These are phyloP conservation scores for Cyberlindnera suaveolens DNA, from an alignment of 805 yeast genomes.

Conservation along the genomic window DNA sequence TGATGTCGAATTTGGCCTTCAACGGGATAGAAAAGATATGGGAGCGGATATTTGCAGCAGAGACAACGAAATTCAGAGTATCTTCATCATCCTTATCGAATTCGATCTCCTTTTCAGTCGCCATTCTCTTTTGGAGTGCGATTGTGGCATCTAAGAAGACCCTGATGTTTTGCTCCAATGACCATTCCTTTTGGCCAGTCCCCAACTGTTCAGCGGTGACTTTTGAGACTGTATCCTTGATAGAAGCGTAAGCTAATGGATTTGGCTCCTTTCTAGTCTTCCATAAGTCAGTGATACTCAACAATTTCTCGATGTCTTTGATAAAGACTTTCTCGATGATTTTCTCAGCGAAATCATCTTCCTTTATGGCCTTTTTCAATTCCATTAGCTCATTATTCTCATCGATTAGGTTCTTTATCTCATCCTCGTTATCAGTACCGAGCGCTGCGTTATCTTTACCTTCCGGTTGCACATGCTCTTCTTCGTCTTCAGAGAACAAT, in stretches of 20 bases:
- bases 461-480: slow-evolving; percentile 21
- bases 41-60: slow-evolving; percentile 79
- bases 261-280: slow-evolving; percentile 61
- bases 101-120: slow-evolving; percentile 35
- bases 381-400: slow-evolving; percentile 63
- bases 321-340: slow-evolving; percentile 58
- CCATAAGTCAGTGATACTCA: slow-evolving; percentile 73
- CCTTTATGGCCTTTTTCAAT: slow-evolving; percentile 33
- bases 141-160: slow-evolving; percentile 47
- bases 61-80: slow-evolving; percentile 79
- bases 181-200: slow-evolving; percentile 45
- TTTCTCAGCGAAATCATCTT: slow-evolving; percentile 29
- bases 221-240: slow-evolving; percentile 11
- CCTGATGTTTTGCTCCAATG: slow-evolving; percentile 52
- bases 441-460: slow-evolving; percentile 34
- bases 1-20: slow-evolving; percentile 78
- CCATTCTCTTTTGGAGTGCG: slow-evolving; percentile 43
- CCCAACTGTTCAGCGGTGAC: slow-evolving; percentile 21
- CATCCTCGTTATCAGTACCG: slow-evolving; percentile 61
- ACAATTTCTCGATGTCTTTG: slow-evolving; percentile 72
- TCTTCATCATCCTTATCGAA: slow-evolving; percentile 96
- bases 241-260: slow-evolving; percentile 40
- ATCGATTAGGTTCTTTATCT: slow-evolving; percentile 54
- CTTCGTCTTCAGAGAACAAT: slow-evolving; percentile 55
- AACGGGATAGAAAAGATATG: slow-evolving; percentile 60